Conservation (phyloP, 352 stramenopile species). For the Blastocystis sp. region DNA sequence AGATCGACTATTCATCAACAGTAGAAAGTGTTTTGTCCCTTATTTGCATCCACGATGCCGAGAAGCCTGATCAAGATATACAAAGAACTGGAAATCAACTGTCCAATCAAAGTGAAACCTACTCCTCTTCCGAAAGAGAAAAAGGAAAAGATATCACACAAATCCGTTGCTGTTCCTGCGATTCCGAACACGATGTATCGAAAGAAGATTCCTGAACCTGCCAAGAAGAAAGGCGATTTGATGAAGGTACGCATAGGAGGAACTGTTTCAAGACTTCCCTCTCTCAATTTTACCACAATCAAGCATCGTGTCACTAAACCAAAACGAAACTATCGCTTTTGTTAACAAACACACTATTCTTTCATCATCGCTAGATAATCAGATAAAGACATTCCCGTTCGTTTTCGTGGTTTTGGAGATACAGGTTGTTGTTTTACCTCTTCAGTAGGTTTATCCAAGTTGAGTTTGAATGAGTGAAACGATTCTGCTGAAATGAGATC, state of each 20-base stretch:
- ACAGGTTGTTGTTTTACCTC: background rate
- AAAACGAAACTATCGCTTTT: background rate
- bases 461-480: conserved; percentile 22
- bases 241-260: background rate
- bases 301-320: background rate
- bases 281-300: background rate
- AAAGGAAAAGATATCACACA: background rate
- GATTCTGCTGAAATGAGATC: background rate
- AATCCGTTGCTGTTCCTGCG: background rate
- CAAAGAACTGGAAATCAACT: conserved; percentile 3
- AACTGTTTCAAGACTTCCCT: background rate
- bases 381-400: conserved; percentile 39
- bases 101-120: background rate
- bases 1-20: background rate
- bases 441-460: background rate
- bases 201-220: background rate
- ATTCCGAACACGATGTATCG: background rate
- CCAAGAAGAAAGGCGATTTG: background rate
- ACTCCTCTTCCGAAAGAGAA: background rate
- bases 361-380: conserved; percentile 30
- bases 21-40: conserved; percentile 23
- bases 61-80: background rate
- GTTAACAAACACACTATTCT: background rate
- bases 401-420: background rate
- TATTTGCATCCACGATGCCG: background rate